phyloP scores from a whole-genome alignment of 225 moss, liverwort and hornwort species.

The Climacium dendroides region DNA sequence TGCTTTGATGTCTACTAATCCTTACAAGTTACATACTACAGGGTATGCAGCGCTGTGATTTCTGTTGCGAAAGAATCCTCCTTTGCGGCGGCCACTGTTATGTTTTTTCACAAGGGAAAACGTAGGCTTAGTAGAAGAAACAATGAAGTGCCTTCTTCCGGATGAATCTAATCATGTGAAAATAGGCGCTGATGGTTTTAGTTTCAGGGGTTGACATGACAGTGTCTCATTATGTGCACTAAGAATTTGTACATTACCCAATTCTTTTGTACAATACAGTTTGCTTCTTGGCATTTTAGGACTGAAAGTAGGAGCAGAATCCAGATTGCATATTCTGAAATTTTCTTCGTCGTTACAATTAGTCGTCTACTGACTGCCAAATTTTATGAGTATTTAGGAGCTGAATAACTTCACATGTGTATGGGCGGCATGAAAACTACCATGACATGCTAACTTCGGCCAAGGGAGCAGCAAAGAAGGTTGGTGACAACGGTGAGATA shows the following conservation, averaged over 20 bases:
- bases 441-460: neutral
- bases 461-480: neutral
- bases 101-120: neutral
- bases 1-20: neutral
- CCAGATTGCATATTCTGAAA: neutral
- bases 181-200: neutral
- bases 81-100: neutral
- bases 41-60: neutral
- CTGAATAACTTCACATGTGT: neutral
- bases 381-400: neutral
- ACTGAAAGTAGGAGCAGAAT: neutral
- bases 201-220: neutral
- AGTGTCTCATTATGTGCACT: neutral
- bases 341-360: neutral
- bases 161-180: slow-evolving; percentile 11
- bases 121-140: neutral
- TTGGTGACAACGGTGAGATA: neutral
- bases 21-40: neutral
- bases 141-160: slow-evolving; percentile 8
- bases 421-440: neutral
- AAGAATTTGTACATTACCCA: slow-evolving; percentile 17
- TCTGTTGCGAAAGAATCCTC: neutral
- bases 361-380: neutral
- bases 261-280: slow-evolving; percentile 26
- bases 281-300: neutral